Conservation (phyloP, 164 flowering plant genomes). For the Malania oleifera region DNA sequence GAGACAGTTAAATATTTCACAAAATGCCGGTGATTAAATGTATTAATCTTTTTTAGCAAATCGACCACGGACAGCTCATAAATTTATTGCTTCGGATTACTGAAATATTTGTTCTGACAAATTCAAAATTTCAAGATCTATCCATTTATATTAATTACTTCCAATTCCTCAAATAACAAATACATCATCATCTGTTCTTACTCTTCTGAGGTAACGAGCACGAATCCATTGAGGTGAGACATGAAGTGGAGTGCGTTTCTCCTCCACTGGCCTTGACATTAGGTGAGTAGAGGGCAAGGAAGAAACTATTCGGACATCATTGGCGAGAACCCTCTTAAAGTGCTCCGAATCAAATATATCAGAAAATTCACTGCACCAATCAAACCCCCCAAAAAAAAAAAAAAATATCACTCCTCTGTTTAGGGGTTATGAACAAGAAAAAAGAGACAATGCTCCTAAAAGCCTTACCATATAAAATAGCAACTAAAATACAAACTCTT, state of each 20-base stretch:
- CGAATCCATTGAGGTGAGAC: slow-evolving; percentile 90
- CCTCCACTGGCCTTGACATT: slow-evolving; percentile 89
- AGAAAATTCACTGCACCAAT: slow-evolving; percentile 71
- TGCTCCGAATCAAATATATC: slow-evolving; percentile 95
- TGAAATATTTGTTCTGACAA: too few relatives aligned
- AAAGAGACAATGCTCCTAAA: too few relatives aligned
- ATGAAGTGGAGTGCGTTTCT: slow-evolving; percentile 77
- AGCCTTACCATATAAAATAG: too few relatives aligned
- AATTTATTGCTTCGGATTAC: not conserved
- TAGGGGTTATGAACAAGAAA: too few relatives aligned
- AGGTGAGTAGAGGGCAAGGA: slow-evolving; percentile 92
- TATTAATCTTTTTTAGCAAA: not conserved
- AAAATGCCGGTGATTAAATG: too few relatives aligned
- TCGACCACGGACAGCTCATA: not conserved
- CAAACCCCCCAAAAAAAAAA: too few relatives aligned
- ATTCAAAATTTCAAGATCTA: too few relatives aligned
- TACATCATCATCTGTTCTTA: slow-evolving; percentile 22
- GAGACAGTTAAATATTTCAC: too few relatives aligned
- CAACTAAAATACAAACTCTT: too few relatives aligned
- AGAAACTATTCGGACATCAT: slow-evolving; percentile 76
- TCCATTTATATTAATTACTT: not conserved
- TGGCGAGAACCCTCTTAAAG: slow-evolving; percentile 67
- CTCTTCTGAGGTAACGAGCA: slow-evolving; percentile 62
- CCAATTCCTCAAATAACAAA: not conserved
- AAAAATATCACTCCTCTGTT: too few relatives aligned